Base-by-base conservation (phyloP, 2,329 filamentous ascomycete species). In the Epichloe uncinata region DNA sequence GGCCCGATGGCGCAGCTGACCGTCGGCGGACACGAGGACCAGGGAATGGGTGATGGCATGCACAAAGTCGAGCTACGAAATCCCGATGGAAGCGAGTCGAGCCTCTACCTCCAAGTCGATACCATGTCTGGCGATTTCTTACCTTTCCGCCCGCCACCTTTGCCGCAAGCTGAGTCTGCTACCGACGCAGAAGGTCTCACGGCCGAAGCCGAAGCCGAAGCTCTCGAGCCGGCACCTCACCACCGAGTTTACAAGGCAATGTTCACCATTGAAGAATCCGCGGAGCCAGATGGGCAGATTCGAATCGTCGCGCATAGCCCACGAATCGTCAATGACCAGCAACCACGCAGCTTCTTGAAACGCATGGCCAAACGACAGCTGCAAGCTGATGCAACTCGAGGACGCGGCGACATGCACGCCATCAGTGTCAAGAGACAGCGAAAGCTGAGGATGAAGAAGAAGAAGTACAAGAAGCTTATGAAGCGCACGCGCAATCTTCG, bases 391-490 rank as follows among this genome's bases (percentile, higher is more conserved):
- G 74, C 79, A 50, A 69, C 71, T 47, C 70, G 73, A 54, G 69
- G 69, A 49, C 70, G 70, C 56, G 67, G 66, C 51, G 68, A 71
- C 58, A 90, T 95, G 84, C 71, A 83, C 53, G 79, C 88, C 55
- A 88, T 98, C 64, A 95, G 87, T 63, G 91, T 96, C 59, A 89
- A 84, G 75, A 79, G 93, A 67, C 88, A 95, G 70, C 77, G 89
- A 64, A 94, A 93, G 73, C 73, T 96, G 63, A 95, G 89, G 81
- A 98, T 98, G 90, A 98, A 98, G 86, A 98, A 97, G 81, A 91
- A 97, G 79, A 98, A 98, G 82, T 95, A 95, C 71, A 97, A 96
- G 89, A 98, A 98, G 81, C 75, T 97, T 58, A 89, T 95, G 86
- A 87, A 85, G 76, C 79, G 82, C 69, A 96, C 91, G 63, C 81